phyloP scores from a whole-genome alignment of 2,329 filamentous ascomycete species.

The Xylaria sp. region DNA sequence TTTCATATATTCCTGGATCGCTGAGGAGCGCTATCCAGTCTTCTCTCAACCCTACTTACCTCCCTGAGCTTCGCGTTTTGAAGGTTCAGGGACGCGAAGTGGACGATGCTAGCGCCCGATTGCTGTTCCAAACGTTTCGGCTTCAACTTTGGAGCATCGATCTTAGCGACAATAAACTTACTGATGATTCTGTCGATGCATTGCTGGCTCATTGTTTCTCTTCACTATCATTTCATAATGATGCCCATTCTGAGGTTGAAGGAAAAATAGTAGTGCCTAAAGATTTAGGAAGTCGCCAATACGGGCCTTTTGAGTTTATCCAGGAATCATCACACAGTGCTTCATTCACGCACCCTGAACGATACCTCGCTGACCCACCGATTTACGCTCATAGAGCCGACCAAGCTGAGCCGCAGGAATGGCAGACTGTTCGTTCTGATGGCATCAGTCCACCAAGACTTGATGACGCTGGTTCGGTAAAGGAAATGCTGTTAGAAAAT shows the following conservation, averaged over 20 bases:
- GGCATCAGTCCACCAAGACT: slow-evolving; percentile 47
- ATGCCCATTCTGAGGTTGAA: slow-evolving; percentile 56
- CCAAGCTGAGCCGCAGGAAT: slow-evolving; percentile 41
- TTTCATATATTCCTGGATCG: slow-evolving; percentile 61
- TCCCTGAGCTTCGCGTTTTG: slow-evolving; percentile 62
- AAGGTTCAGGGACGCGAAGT: slow-evolving; percentile 61
- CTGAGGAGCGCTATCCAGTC: slow-evolving; percentile 51
- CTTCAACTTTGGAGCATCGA: slow-evolving; percentile 67
- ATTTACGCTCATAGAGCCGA: slow-evolving; percentile 48
- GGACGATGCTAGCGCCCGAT: slow-evolving; percentile 51
- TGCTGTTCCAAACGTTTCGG: slow-evolving; percentile 50
- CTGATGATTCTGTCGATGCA: slow-evolving; percentile 54
- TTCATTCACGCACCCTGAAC: slow-evolving; percentile 57
- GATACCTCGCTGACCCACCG: slow-evolving; percentile 62
- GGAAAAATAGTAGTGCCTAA: slow-evolving; percentile 53
- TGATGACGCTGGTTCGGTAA: slow-evolving; percentile 50
- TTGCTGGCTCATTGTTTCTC: slow-evolving; percentile 51
- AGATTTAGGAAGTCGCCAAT: slow-evolving; percentile 47
- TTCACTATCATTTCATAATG: slow-evolving; percentile 48
- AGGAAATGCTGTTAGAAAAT: slow-evolving; percentile 45
- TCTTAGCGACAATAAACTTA: slow-evolving; percentile 61
- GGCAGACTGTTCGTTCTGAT: slow-evolving; percentile 49
- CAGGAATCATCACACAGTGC: slow-evolving; percentile 59
- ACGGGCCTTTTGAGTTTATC: slow-evolving; percentile 58
- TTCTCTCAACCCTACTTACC: slow-evolving; percentile 47